phyloP scores from a whole-genome alignment of 768 basidiomycete species.

The Kwoniella shandongensis region DNA sequence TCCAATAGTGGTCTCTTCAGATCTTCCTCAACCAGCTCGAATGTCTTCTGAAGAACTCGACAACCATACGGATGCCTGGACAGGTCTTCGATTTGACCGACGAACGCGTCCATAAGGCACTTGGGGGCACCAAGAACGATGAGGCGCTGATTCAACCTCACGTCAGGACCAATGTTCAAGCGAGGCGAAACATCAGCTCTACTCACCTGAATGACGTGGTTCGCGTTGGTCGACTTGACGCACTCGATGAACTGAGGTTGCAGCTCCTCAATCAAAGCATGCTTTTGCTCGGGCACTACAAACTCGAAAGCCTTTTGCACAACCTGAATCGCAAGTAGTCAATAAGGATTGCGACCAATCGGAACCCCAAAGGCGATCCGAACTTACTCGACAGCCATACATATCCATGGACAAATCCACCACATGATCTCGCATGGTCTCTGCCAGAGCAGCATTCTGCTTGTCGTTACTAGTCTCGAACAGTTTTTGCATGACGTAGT shows the following conservation, averaged over 20 bases:
- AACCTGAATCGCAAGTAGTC: conserved; percentile 11
- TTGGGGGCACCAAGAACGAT: conserved; percentile 76
- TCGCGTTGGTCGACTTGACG: conserved; percentile 87
- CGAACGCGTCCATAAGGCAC: conserved; percentile 67
- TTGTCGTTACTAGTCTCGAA: conserved; percentile 78
- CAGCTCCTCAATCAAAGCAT: conserved; percentile 71
- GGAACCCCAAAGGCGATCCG: background rate
- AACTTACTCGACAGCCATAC: conserved; percentile 86
- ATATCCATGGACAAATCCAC: conserved; percentile 78
- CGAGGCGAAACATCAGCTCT: background rate
- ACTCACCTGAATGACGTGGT: conserved; percentile 68
- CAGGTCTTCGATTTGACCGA: conserved; percentile 74
- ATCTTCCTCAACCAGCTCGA: conserved; percentile 74
- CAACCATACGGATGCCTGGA: conserved; percentile 91
- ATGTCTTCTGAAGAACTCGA: conserved; percentile 87
- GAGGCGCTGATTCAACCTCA: conserved; percentile 59
- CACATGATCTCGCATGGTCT: conserved; percentile 74
- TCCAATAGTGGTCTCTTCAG: conserved; percentile 72
- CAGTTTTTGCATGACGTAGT: conserved; percentile 92
- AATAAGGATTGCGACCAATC: too few relatives aligned
- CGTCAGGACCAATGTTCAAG: too few relatives aligned
- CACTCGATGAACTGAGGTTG: conserved; percentile 77
- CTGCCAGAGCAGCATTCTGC: conserved; percentile 71
- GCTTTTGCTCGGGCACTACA: conserved; percentile 75
- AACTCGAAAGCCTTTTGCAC: conserved; percentile 73